Evolutionary conservation across 2,329 filamentous ascomycete genomes (phyloP).

Genomic region (Fusarium sp.): DNA sequence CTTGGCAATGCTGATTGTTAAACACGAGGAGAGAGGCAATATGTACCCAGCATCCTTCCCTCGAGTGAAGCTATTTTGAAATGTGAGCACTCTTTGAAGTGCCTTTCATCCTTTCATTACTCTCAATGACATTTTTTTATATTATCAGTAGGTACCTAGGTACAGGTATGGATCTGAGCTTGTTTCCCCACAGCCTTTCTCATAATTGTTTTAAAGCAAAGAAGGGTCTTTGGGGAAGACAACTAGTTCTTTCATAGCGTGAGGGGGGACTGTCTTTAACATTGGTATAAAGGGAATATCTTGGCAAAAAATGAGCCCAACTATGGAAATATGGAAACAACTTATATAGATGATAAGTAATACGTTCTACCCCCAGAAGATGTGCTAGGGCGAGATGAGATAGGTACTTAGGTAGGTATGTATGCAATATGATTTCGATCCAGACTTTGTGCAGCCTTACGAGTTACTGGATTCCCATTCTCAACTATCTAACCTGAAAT

Average conservation of each 20-base stretch:
- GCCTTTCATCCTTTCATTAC: not conserved
- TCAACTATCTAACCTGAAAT: not conserved
- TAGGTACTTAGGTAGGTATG: not conserved
- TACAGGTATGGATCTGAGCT: not conserved
- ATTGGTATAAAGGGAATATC: not conserved
- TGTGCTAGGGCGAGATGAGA: not conserved
- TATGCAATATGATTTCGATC: not conserved
- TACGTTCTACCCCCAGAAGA: not conserved
- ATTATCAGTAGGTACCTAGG: not conserved
- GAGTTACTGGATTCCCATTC: not conserved
- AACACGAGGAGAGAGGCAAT: not conserved
- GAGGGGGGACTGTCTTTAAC: not conserved
- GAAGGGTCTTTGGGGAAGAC: not conserved
- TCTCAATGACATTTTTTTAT: slow-evolving; percentile 6
- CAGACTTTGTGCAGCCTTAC: not conserved
- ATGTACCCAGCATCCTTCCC: not conserved
- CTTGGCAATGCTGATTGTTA: not conserved
- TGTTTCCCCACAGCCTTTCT: slow-evolving; percentile 13
- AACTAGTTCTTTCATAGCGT: not conserved
- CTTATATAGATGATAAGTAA: not conserved
- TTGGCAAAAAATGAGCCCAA: not conserved
- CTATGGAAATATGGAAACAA: not conserved
- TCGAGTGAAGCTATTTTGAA: slow-evolving; percentile 15
- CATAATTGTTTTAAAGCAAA: not conserved
- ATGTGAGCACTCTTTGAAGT: not conserved